Evolutionary conservation across 2,329 filamentous ascomycete species (phyloP), one percentile per base, ranked within the genome.

Genomic region (Ophiostoma quercus): DNA sequence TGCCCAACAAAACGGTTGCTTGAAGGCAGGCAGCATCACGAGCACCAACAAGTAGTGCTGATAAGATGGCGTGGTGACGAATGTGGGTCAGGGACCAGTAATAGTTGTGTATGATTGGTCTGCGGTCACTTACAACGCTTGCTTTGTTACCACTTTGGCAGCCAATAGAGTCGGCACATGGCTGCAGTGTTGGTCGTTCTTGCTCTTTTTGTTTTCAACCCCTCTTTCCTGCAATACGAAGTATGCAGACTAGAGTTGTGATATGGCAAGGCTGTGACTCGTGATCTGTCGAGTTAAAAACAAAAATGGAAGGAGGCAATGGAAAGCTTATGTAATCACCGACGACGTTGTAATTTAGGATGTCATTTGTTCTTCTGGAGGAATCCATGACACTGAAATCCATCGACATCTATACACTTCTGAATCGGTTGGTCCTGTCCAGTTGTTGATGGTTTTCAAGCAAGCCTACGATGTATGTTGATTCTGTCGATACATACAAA

Each of bases 91-190:
- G 9, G 25, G 7, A 19, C n/a, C n/a, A 25, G n/a, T 8, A 57
- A 25, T 25, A 25, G 8, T 25, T 12, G 9, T 8, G 16, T 11
- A 22, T 14, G 14, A 57, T 57, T 57, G 51, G 51, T 57, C 51
- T 3, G 16, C 2, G n/a, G 8, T 6, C 51, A 57, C 51, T 57
- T 57, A 57, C 51, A 57, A n/a, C 22, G 51, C 51, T 57, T 11
- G n/a, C 22, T 57, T 7, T 25, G 14, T 57, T 57, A 19, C 19
- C 43, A 25, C n/a, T 57, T 57, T 54, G 47, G 51, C 51, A 57
- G n/a, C 51, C 51, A 57, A 57, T 57, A 25, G 22, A 57, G 51
- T 57, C 51, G 12, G 51, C 51, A 57, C 51, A 57, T 57, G 51
- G 25, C 51, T 22, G 12, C n/a, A 25, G n/a, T 25, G 51, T 25